These are phyloP conservation scores for Rubia occidens DNA, from an alignment of 305 asterid species.

Conservation along the genomic window DNA sequence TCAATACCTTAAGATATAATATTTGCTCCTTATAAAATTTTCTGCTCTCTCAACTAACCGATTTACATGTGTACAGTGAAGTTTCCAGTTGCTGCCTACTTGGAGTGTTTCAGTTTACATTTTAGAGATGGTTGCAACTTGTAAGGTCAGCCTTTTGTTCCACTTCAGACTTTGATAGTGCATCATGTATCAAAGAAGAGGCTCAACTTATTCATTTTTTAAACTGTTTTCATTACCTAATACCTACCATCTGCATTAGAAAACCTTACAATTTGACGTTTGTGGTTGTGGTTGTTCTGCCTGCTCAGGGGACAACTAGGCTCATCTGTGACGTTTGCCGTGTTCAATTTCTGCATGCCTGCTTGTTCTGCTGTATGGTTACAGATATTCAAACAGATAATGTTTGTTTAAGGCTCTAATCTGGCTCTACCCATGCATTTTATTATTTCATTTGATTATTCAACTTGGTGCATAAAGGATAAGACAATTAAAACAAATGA, in stretches of 20 bases:
- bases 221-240: conserved; percentile 1
- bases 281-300: conserved; percentile 6
- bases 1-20: no score
- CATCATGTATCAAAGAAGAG: neutral
- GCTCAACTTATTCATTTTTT: neutral
- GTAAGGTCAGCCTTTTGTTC: neutral
- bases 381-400: neutral
- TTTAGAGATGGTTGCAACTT: neutral
- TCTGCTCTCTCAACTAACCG: no score
- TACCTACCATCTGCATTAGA: conserved; percentile 7
- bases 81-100: no score
- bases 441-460: neutral
- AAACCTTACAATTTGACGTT: neutral
- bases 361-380: neutral
- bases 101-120: no score
- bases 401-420: neutral
- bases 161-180: neutral
- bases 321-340: conserved; percentile 5
- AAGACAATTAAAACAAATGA: no score
- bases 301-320: neutral
- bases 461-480: neutral
- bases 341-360: conserved; percentile 1
- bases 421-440: no score
- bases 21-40: no score
- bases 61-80: no score